These are phyloP conservation scores for Mycena latifolia DNA, from an alignment of 768 basidiomycete species.

Conservation along the genomic window DNA sequence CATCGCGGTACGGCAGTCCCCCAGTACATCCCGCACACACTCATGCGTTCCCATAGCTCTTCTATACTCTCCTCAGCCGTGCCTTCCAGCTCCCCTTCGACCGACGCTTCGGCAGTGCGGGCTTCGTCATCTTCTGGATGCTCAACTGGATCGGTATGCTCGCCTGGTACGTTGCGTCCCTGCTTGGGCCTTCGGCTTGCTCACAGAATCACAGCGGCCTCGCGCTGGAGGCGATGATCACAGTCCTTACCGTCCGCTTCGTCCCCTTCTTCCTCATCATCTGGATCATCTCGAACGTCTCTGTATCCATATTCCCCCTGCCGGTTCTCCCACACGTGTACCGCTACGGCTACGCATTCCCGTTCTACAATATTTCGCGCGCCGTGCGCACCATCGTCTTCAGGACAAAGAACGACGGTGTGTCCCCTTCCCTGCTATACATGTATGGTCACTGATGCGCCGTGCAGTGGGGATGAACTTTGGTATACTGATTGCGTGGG, in stretches of 20 bases:
- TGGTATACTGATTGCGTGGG: slow-evolving; percentile 70
- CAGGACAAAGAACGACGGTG: slow-evolving; percentile 70
- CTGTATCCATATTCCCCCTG: slow-evolving; percentile 69
- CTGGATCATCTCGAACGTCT: slow-evolving; percentile 76
- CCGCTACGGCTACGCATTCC: slow-evolving; percentile 76
- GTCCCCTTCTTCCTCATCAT: slow-evolving; percentile 72
- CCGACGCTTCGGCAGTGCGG: slow-evolving; percentile 58
- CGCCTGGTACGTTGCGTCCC: slow-evolving; percentile 58
- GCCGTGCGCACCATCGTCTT: slow-evolving; percentile 76
- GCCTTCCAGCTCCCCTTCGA: slow-evolving; percentile 71
- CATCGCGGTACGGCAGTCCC: slow-evolving; percentile 46
- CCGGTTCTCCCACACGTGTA: slow-evolving; percentile 68
- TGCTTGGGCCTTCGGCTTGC: neutral
- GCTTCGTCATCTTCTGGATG: slow-evolving; percentile 79
- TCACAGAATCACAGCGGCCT: slow-evolving; percentile 58
- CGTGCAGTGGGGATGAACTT: slow-evolving; percentile 72
- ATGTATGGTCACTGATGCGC: neutral
- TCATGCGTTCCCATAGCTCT: slow-evolving; percentile 49
- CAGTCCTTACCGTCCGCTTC: slow-evolving; percentile 63
- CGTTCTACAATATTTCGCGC: slow-evolving; percentile 78
- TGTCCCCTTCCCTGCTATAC: neutral
- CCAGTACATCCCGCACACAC: slow-evolving; percentile 20
- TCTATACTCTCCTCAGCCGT: slow-evolving; percentile 69
- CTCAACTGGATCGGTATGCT: slow-evolving; percentile 70
- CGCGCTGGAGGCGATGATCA: slow-evolving; percentile 70